Conservation (phyloP, 805 yeast genomes). For the Priceomyces medius region DNA sequence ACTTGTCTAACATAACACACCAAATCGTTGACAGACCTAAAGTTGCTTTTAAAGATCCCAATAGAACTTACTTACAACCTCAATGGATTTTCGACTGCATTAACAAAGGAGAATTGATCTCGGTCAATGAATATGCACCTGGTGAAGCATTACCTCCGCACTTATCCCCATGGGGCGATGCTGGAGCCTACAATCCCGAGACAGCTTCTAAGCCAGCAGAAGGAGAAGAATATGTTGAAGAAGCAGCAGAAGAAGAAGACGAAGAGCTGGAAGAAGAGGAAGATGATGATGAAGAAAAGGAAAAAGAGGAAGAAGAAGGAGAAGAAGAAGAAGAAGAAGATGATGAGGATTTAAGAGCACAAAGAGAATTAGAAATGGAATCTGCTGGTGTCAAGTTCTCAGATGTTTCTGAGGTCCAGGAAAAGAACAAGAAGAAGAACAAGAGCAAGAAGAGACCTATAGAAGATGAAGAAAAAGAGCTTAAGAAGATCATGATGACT, state of each 20-base stretch:
- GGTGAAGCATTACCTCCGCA: conserved; percentile 97
- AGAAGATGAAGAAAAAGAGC: conserved; percentile 80
- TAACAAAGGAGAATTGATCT: conserved; percentile 70
- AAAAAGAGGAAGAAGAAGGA: conserved; percentile 50
- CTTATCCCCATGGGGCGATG: conserved; percentile 98
- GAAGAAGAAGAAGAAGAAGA: conserved; percentile 48
- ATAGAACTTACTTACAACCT: conserved; percentile 93
- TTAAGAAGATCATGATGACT: conserved; percentile 96
- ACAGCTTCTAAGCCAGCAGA: conserved; percentile 44
- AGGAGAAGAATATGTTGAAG: conserved; percentile 41
- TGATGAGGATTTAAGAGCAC: conserved; percentile 68
- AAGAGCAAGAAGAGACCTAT: conserved; percentile 46
- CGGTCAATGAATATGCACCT: conserved; percentile 83
- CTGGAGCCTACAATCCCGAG: conserved; percentile 84
- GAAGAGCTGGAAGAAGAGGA: conserved; percentile 48
- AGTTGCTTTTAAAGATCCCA: conserved; percentile 71
- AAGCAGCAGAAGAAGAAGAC: conserved; percentile 50
- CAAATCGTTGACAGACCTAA: conserved; percentile 94
- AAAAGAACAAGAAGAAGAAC: conserved; percentile 30
- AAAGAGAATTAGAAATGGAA: conserved; percentile 75
- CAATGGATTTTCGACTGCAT: conserved; percentile 96
- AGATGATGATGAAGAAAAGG: conserved; percentile 39
- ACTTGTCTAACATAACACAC: conserved; percentile 76
- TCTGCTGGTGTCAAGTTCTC: conserved; percentile 82
- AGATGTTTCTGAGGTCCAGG: conserved; percentile 39